Evolutionary conservation across 1,139 yeast genomes (phyloP), one percentile per base, ranked within the genome.

Genomic region (Candida sp.): DNA sequence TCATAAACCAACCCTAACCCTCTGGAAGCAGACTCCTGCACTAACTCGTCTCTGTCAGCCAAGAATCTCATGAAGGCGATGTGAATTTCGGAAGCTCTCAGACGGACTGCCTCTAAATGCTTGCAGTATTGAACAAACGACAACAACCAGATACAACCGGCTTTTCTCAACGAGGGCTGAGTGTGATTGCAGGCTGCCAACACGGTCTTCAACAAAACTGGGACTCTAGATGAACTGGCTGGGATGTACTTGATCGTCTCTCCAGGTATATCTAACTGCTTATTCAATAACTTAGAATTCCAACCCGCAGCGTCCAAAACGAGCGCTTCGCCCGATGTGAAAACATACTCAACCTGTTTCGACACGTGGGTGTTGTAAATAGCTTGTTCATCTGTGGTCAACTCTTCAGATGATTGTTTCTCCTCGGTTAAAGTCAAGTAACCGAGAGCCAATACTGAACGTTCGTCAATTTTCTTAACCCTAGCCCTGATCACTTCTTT

Each of bases 1-100:
- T 93, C 97, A 63, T 90, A 93, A 3, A 92, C 81, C 44, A 93
- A 73, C 57, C 93, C 85, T 49, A 94, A 75, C 2, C 98, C 99
- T 59, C 96, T 77, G 0, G 97, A 87, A 0, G 98, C 98, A 11
- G 96, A 81, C 56, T 94, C 98, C 64, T 93, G 98, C 23, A 93
- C 77, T 28, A 92, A 72, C 42, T 93, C 97, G 63, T 92, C 97
- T 51, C 86, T 74, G 55, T 88, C 96, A 0, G 90, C 85, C 52
- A 92, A 74, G 60, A 88, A 89, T 54, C 80, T 77, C 90, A 88
- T 81, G 60, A 94, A 92, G 0, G 89, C 72, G 7, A 80, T 63
- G 64, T 94, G 98, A 40, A 92, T 83, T 39, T 78, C 81, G 5
- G 79, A 69, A 1, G 90, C 72, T 22, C 72, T 72, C 1, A 68